Conservation (phyloP, 140 eudicot species). For the Stevia rebaudiana region DNA sequence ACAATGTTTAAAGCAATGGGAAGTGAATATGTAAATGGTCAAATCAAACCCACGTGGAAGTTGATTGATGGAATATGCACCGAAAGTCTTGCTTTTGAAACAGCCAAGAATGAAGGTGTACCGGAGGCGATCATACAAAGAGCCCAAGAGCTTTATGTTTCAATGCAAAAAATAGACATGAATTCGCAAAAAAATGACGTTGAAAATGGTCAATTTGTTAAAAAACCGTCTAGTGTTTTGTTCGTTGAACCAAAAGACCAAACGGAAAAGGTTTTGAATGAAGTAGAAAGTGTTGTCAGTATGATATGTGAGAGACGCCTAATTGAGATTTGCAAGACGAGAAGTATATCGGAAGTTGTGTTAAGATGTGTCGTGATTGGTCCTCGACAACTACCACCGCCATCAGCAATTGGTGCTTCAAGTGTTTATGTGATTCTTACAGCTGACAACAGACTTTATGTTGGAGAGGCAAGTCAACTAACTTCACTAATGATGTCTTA, state of each 20-base stretch:
- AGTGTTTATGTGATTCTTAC: constrained; percentile 77
- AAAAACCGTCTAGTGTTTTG: constrained; percentile 9
- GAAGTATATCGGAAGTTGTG: constrained; percentile 1
- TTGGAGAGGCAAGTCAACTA: constrained; percentile 61
- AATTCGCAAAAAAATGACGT: not conserved
- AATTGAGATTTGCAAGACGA: constrained; percentile 37
- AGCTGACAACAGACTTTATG: constrained; percentile 70
- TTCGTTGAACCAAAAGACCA: constrained; percentile 3
- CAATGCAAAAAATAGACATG: constrained; percentile 41
- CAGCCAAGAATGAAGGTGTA: constrained; percentile 84
- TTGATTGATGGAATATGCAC: constrained; percentile 78
- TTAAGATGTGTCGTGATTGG: constrained; percentile 48
- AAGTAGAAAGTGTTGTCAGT: constrained; percentile 46
- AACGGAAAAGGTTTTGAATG: constrained; percentile 34
- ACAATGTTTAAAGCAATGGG: constrained; percentile 80
- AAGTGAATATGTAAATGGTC: constrained; percentile 53
- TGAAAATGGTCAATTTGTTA: not conserved
- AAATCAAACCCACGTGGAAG: constrained; percentile 85
- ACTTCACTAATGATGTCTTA: constrained; percentile 17
- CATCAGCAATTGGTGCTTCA: constrained; percentile 80
- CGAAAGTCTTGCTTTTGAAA: constrained; percentile 99
- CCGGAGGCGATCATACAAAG: constrained; percentile 58
- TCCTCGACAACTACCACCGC: constrained; percentile 88
- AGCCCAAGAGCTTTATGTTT: constrained; percentile 67
- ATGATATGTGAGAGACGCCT: constrained; percentile 42